Base-by-base conservation (phyloP, 257 asterid species). In the Nicotiana obtusifolia region DNA sequence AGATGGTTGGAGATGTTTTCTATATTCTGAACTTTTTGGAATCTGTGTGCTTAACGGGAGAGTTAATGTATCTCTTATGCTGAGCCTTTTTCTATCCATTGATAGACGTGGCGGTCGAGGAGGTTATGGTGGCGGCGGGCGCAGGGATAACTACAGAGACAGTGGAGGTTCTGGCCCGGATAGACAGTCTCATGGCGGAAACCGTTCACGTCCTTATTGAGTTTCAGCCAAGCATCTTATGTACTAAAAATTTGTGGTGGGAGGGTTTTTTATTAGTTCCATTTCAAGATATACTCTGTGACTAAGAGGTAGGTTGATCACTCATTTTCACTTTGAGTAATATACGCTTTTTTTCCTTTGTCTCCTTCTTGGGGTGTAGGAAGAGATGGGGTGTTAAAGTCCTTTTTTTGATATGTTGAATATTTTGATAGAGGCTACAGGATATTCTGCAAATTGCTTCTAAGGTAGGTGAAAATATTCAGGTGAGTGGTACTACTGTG, bases 121-220 rank as follows among this genome's bases (percentile, higher is more conserved):
- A 80, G 93, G 91, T 88, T 93, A 90, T 75, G 99, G 85, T 31
- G 84, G 84, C 20, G 76, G 84, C 15, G 76, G 99, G 64, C 94
- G 97, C 33, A 89, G 98, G 86, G 99, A 91, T 90, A 94, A 91
- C 89, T 87, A 83, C 44, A 84, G 98, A 87, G 99, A 90, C 30
- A 89, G 97, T 66, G 97, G 97, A 82, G 92, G 91, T 73, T 90
- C 99, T 82, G 99, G 99, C 75, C 99, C 99, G 41, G 98, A 94
- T 83, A 92, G 99, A 84, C 88, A 94, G 76, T 87, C 87, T 83
- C 90, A 91, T 84, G 97, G 98, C 13, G 99, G 99, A 89, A 94
- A 91, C 83, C 98, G 99, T 59, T 88, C 98, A 4, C 98, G 98
- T 11, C 99, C 99, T 52, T 97, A 97, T 88, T 97, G 88, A 86